Evolutionary conservation across 352 stramenopile species (phyloP).

Genomic region (Phytophthora tubulina): DNA sequence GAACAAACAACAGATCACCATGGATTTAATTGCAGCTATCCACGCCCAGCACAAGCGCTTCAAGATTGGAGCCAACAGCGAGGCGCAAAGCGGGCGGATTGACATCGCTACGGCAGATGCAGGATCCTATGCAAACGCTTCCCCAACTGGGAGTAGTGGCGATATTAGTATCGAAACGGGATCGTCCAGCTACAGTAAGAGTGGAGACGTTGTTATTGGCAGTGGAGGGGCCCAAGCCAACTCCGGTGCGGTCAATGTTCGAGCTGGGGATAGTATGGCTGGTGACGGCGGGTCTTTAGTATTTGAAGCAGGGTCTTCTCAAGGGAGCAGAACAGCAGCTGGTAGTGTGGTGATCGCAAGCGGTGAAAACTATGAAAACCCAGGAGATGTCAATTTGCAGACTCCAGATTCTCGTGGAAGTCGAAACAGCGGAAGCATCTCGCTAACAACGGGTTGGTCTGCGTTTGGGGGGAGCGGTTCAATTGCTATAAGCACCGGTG

Average conservation of each 20-base stretch:
- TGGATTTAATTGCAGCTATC: constrained; percentile 92
- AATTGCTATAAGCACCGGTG: constrained; percentile 39
- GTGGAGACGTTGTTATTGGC: constrained; percentile 44
- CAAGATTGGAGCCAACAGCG: constrained; percentile 61
- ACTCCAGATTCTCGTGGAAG: constrained; percentile 40
- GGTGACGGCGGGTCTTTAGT: constrained; percentile 49
- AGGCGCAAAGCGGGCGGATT: constrained; percentile 53
- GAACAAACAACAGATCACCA: constrained; percentile 93
- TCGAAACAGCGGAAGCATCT: constrained; percentile 43
- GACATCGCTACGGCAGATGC: constrained; percentile 56
- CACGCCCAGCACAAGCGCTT: constrained; percentile 86
- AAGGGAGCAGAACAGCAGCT: constrained; percentile 27
- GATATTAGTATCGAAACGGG: constrained; percentile 50
- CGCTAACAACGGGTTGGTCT: constrained; percentile 41
- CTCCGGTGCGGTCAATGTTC: constrained; percentile 43
- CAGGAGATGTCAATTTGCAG: constrained; percentile 34
- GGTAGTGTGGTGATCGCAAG: constrained; percentile 47
- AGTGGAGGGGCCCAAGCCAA: constrained; percentile 38
- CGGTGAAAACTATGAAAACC: constrained; percentile 33
- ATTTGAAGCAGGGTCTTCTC: constrained; percentile 52
- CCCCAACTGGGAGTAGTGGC: constrained; percentile 40
- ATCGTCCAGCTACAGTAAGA: constrained; percentile 41
- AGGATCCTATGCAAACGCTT: constrained; percentile 52
- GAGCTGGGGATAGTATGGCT: constrained; percentile 39
- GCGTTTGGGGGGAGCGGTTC: constrained; percentile 42